Evolutionary conservation across 2,329 filamentous ascomycete genomes (phyloP).

Genomic region (Fusarium cicatricum): DNA sequence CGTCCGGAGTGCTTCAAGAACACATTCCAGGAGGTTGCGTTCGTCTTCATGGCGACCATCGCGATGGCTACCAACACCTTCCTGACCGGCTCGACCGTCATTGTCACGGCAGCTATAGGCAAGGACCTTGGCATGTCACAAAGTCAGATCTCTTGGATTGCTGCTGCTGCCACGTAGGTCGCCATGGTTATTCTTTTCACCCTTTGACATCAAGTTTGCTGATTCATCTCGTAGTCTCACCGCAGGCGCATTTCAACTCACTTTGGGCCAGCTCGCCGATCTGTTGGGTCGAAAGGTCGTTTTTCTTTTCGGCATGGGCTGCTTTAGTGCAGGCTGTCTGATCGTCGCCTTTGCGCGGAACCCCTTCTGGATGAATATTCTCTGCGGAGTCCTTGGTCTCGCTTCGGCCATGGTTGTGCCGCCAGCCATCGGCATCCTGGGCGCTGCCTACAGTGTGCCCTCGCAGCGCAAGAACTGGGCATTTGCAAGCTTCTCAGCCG

Average conservation of each 20-base stretch:
- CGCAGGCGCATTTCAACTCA: slow-evolving; percentile 70
- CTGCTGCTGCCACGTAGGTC: slow-evolving; percentile 61
- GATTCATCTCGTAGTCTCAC: slow-evolving; percentile 51
- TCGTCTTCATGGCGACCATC: slow-evolving; percentile 72
- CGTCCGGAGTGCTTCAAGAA: slow-evolving; percentile 68
- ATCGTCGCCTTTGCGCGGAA: slow-evolving; percentile 36
- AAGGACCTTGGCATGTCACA: slow-evolving; percentile 68
- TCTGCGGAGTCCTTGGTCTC: slow-evolving; percentile 71
- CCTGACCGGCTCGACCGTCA: slow-evolving; percentile 65
- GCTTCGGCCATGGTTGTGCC: slow-evolving; percentile 69
- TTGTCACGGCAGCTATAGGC: slow-evolving; percentile 69
- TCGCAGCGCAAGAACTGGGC: slow-evolving; percentile 69
- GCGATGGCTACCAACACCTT: slow-evolving; percentile 71
- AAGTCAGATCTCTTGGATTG: slow-evolving; percentile 73
- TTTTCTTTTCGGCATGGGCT: slow-evolving; percentile 30
- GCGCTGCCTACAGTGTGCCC: slow-evolving; percentile 68
- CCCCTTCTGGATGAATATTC: slow-evolving; percentile 53
- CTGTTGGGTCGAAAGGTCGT: slow-evolving; percentile 28
- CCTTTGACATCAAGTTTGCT: neutral
- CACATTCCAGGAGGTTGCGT: slow-evolving; percentile 69
- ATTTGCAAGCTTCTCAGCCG: slow-evolving; percentile 66
- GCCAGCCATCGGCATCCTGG: slow-evolving; percentile 70
- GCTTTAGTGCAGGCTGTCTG: slow-evolving; percentile 31
- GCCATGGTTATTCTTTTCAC: neutral
- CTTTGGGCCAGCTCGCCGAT: slow-evolving; percentile 53